phyloP scores from a whole-genome alignment of 345 rosid species.

The Eucalyptus fibrosa region DNA sequence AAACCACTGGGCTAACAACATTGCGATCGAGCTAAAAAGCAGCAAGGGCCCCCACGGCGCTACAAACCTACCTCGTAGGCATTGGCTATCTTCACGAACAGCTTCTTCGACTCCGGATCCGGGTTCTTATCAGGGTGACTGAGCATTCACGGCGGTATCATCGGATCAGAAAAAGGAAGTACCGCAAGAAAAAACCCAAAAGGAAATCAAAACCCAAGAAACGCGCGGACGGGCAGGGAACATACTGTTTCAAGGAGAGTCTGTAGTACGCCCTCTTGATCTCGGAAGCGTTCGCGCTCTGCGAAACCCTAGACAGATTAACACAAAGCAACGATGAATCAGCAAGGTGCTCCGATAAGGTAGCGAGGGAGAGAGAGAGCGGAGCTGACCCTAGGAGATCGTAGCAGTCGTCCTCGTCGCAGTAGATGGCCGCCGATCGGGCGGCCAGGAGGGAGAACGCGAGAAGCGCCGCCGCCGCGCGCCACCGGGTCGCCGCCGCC shows the following conservation, averaged over 20 bases:
- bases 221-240: not conserved
- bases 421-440: constrained; percentile 71
- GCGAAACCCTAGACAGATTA: constrained; percentile 49
- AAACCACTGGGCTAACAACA: no score
- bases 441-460: constrained; percentile 23
- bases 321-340: not conserved
- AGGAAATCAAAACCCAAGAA: not conserved
- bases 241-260: constrained; percentile 82
- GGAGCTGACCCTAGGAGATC: constrained; percentile 68
- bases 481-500: constrained; percentile 19
- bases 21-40: no score
- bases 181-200: not conserved
- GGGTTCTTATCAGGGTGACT: constrained; percentile 98
- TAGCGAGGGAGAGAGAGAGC: not conserved
- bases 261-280: constrained; percentile 92
- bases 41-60: no score
- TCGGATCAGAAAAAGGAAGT: not conserved
- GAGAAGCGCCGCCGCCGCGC: constrained; percentile 12
- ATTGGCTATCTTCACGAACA: constrained; percentile 86
- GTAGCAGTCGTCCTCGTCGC: constrained; percentile 96
- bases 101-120: constrained; percentile 87
- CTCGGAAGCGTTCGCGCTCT: constrained; percentile 80
- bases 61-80: constrained; percentile 88
- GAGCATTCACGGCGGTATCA: not conserved
- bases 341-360: not conserved